Percentiles rank a stretch among this genome's conserved stretches.
These are phyloP conservation scores for Eimeria sp. DNA, from an alignment of 169 alveolate species.

Conservation along the genomic window DNA sequence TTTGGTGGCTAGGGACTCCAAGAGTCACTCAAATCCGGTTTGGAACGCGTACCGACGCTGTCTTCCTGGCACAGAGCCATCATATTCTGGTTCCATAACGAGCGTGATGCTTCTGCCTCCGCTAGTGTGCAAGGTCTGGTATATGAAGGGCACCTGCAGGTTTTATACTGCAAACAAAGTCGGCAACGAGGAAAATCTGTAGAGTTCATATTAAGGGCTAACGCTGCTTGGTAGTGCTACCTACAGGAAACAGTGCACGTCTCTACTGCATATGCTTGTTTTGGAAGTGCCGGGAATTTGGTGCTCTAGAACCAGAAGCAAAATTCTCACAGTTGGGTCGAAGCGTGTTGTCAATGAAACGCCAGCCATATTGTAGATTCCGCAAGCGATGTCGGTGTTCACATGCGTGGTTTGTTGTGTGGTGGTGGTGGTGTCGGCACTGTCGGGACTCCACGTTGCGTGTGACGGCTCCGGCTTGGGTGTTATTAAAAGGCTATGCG, in stretches of 20 bases:
- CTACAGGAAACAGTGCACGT: not conserved
- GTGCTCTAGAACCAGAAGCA: not conserved
- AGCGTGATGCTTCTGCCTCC: constrained; percentile 74
- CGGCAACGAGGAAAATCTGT: not conserved
- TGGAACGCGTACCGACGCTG: constrained; percentile 20
- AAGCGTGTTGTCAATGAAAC: not conserved
- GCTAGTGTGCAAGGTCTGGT: constrained; percentile 57
- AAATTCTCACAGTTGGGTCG: constrained; percentile 39
- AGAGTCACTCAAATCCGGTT: not conserved
- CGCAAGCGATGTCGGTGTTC: constrained; percentile 19
- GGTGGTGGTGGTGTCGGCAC: constrained; percentile 30
- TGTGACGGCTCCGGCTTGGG: constrained; percentile 75
- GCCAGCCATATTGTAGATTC: constrained; percentile 28
- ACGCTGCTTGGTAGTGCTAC: not conserved
- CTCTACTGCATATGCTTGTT: not conserved
- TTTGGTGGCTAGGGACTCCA: not conserved
- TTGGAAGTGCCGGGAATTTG: not conserved
- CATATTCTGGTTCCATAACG: constrained; percentile 69
- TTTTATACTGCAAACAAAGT: constrained; percentile 17
- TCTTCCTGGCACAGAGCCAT: constrained; percentile 67
- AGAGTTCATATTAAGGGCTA: not conserved
- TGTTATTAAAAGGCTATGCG: not conserved
- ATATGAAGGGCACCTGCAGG: constrained; percentile 63
- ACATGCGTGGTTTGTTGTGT: not conserved
- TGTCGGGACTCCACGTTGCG: constrained; percentile 35